These are phyloP conservation scores for Falciphora oryzae DNA, from an alignment of 2,329 filamentous ascomycete species.

Conservation along the genomic window DNA sequence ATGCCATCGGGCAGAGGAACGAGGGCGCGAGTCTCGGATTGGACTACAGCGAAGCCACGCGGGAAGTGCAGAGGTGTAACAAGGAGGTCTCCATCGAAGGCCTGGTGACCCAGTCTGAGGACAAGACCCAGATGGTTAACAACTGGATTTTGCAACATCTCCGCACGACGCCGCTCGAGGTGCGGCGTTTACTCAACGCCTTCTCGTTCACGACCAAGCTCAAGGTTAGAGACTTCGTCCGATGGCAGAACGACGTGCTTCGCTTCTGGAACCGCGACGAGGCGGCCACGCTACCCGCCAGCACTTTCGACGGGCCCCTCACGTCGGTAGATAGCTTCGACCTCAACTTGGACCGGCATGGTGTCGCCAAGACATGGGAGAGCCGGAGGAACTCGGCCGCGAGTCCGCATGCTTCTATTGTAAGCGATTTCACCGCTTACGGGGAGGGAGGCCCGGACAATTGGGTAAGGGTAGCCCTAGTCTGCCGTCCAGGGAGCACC, in stretches of 20 bases:
- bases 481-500: neutral
- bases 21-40: neutral
- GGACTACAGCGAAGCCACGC: neutral
- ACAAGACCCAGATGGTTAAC: conserved; percentile 41
- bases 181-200: conserved; percentile 34
- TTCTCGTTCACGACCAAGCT: conserved; percentile 23
- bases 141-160: conserved; percentile 49
- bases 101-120: conserved; percentile 31
- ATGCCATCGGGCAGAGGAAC: conserved; percentile 22
- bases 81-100: conserved; percentile 44
- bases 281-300: conserved; percentile 6
- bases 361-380: neutral
- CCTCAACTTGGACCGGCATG: neutral
- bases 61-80: conserved; percentile 30
- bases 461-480: neutral
- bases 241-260: conserved; percentile 38
- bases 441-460: no score
- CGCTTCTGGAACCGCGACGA: conserved; percentile 34
- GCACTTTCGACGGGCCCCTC: conserved; percentile 1
- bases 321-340: conserved; percentile 7
- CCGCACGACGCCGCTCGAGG: conserved; percentile 39
- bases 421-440: neutral
- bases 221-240: conserved; percentile 26
- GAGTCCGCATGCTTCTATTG: no score
- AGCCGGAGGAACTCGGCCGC: neutral